Percentiles rank a stretch among this genome's conserved stretches.
Evolutionary conservation across 2,329 filamentous ascomycete species (phyloP).

Genomic region (Dactylellina cionopaga): DNA sequence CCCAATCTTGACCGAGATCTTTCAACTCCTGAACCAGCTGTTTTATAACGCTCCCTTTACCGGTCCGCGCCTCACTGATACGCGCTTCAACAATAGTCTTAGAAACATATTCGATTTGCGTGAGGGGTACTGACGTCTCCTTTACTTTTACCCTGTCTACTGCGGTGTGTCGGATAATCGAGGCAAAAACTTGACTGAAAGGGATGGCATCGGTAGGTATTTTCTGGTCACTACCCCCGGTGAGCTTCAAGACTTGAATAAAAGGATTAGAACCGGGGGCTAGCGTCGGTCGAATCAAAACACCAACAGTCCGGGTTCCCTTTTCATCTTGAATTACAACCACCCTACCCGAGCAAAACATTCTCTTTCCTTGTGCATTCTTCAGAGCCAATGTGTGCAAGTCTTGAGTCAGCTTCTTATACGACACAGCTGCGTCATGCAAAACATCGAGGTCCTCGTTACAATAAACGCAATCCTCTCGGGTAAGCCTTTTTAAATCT

Average conservation of each 20-base stretch:
- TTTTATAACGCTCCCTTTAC: constrained; percentile 64
- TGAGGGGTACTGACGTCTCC: constrained; percentile 70
- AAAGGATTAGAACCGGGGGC: constrained; percentile 69
- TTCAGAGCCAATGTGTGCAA: constrained; percentile 78
- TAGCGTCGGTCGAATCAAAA: constrained; percentile 64
- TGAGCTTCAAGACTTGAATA: constrained; percentile 54
- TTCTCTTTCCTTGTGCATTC: constrained; percentile 83
- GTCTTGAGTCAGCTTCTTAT: constrained; percentile 79
- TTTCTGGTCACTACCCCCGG: constrained; percentile 53
- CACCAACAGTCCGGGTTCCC: constrained; percentile 53
- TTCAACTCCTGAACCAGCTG: constrained; percentile 75
- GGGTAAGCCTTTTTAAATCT: constrained; percentile 87
- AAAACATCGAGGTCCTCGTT: constrained; percentile 81
- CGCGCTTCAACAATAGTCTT: constrained; percentile 69
- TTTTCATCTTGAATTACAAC: constrained; percentile 75
- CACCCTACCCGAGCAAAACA: constrained; percentile 79
- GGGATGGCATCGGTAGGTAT: constrained; percentile 67
- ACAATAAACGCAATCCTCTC: constrained; percentile 83
- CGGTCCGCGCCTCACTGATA: constrained; percentile 60
- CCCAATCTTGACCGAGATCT: constrained; percentile 78
- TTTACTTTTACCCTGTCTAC: constrained; percentile 74
- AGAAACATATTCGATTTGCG: constrained; percentile 86
- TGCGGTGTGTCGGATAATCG: constrained; percentile 74
- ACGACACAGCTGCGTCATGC: constrained; percentile 83
- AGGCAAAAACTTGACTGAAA: constrained; percentile 77